Evolutionary conservation across 164 flowering plant genomes (phyloP).

Genomic region (Kingdonia uniflora): DNA sequence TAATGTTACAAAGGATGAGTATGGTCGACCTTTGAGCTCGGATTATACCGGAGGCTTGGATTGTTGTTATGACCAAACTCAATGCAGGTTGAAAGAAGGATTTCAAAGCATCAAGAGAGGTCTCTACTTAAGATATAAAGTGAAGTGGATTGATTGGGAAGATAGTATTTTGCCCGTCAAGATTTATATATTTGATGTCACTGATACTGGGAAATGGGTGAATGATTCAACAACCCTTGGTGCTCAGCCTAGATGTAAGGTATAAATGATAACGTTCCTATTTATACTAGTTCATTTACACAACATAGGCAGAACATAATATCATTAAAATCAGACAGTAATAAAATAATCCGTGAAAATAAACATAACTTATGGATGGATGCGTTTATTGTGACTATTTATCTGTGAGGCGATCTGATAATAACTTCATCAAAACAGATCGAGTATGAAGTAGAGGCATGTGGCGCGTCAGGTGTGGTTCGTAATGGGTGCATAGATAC

Average conservation of each 20-base stretch:
- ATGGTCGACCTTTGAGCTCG: constrained; percentile 32
- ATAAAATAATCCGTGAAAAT: too few species aligned
- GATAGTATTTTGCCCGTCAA: constrained; percentile 54
- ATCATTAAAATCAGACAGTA: too few species aligned
- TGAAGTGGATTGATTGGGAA: constrained; percentile 77
- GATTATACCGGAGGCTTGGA: constrained; percentile 59
- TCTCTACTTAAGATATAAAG: constrained; percentile 63
- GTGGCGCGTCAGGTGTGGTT: constrained; percentile 18
- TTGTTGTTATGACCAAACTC: constrained; percentile 67
- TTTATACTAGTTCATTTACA: too few species aligned
- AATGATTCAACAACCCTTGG: constrained; percentile 16
- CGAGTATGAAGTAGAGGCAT: constrained; percentile 62
- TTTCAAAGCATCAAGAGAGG: constrained; percentile 30
- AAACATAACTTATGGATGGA: too few species aligned
- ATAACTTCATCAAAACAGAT: constrained; percentile 52
- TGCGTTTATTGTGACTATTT: too few species aligned
- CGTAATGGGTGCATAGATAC: constrained; percentile 28
- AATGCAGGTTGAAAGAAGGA: constrained; percentile 47
- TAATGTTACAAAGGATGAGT: constrained; percentile 51
- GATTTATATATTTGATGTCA: constrained; percentile 75
- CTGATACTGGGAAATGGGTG: constrained; percentile 41
- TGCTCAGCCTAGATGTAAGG: constrained; percentile 41
- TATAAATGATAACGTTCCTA: constrained; percentile 9
- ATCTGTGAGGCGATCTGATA: too few species aligned
- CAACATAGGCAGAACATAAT: too few species aligned